Evolutionary conservation across 495 filamentous ascomycete genomes (phyloP).

Genomic region (Talaromyces liani): DNA sequence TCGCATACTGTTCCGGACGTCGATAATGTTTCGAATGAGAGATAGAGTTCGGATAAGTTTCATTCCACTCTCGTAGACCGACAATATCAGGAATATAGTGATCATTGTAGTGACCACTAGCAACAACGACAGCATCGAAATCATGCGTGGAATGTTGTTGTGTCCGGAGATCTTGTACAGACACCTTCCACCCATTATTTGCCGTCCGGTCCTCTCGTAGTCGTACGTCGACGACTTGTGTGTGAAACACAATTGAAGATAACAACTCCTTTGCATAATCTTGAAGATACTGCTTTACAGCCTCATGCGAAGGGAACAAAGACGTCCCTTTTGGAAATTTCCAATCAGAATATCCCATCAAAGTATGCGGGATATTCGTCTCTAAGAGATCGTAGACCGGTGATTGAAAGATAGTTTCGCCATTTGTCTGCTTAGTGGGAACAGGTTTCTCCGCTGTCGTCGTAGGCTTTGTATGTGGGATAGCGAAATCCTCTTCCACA

Average conservation of each 20-base stretch:
- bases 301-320: conserved; percentile 63
- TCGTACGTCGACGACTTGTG: conserved; percentile 46
- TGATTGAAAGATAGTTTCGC: conserved; percentile 42
- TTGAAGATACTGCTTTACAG: conserved; percentile 66
- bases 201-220: conserved; percentile 13
- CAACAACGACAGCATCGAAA: conserved; percentile 76
- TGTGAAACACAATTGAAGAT: conserved; percentile 47
- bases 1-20: conserved; percentile 45
- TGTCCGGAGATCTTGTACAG: conserved; percentile 39
- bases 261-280: conserved; percentile 61
- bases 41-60: conserved; percentile 53
- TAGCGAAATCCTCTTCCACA: conserved; percentile 13
- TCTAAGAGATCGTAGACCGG: conserved; percentile 77
- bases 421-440: conserved; percentile 12
- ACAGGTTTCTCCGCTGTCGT: conserved; percentile 33
- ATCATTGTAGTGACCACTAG: conserved; percentile 71
- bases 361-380: conserved; percentile 74
- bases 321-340: conserved; percentile 53
- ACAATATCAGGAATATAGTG: conserved; percentile 61
- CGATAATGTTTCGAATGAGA: conserved; percentile 80
- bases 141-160: conserved; percentile 22
- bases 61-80: conserved; percentile 51
- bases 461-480: conserved; percentile 36
- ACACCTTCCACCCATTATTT: conserved; percentile 45
- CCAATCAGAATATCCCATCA: conserved; percentile 77